Conservation (phyloP, 345 rosid species). For the Salix brachista region DNA sequence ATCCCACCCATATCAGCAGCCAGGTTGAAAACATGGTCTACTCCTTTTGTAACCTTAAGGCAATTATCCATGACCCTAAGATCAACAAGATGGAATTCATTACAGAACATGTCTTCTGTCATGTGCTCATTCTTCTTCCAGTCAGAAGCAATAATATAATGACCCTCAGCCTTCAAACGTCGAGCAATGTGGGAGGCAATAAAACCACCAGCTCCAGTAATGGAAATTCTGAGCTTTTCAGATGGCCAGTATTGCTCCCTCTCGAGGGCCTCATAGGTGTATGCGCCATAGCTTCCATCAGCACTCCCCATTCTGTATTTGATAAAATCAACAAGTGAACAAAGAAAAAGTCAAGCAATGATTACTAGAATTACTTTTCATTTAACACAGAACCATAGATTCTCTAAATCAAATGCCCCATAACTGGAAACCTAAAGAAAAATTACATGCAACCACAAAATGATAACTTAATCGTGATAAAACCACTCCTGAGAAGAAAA, state of each 20-base stretch:
- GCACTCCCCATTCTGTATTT: slow-evolving; percentile 60
- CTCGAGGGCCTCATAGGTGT: slow-evolving; percentile 75
- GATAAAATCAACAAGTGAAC: background rate
- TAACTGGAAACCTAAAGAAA: background rate
- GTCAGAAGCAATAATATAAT: slow-evolving; percentile 92
- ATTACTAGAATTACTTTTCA: background rate
- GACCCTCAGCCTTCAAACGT: slow-evolving; percentile 92
- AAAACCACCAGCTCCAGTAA: slow-evolving; percentile 95
- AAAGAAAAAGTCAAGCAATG: background rate
- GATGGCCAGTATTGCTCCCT: slow-evolving; percentile 95
- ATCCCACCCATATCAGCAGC: slow-evolving; percentile 99
- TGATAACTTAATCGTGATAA: background rate
- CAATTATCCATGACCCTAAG: slow-evolving; percentile 97
- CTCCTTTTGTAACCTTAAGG: slow-evolving; percentile 67
- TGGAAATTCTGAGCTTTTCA: slow-evolving; percentile 70
- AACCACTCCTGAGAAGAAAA: background rate
- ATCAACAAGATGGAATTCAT: slow-evolving; percentile 92
- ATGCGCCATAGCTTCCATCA: slow-evolving; percentile 66
- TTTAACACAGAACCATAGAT: background rate
- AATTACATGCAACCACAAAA: background rate
- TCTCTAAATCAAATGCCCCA: background rate
- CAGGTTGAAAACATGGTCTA: slow-evolving; percentile 92
- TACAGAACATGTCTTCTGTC: slow-evolving; percentile 97
- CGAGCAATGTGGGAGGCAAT: slow-evolving; percentile 98
- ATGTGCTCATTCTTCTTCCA: slow-evolving; percentile 99